Evolutionary conservation across 2,329 filamentous ascomycete genomes (phyloP), one percentile per base, ranked within the genome.

Genomic region (Aspergillus ruber): DNA sequence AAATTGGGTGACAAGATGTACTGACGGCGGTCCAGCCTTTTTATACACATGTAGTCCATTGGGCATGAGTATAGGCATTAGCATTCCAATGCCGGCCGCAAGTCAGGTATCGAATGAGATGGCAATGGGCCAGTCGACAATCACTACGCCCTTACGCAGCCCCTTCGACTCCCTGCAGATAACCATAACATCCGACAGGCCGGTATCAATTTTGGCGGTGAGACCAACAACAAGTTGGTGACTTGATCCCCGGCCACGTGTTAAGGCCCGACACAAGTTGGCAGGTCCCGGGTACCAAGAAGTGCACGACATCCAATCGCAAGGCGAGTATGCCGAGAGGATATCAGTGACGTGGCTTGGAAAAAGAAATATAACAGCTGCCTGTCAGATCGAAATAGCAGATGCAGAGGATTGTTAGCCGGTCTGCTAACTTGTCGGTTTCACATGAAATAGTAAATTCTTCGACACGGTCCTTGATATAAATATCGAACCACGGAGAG

Each of bases 271-370:
- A 15, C 25, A 21, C n/a, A 21, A 42, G 13, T 27, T 27, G 40
- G 23, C 40, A 29, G 23, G 20, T 18, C n/a, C 17, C 17, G 8
- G 12, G 40, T 27, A 13, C 42, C 4, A 6, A 49, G 29, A 10
- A 50, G 52, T 36, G 54, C 49, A 9, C 17, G 32, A 23, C 13
- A 29, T n/a, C 18, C 12, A 43, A 44, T 23, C 18, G 27, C 40
- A 17, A 18, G 40, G 40, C 40, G 15, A n/a, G 3, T n/a, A 42
- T 4, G 23, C 23, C 40, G 21, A 42, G 40, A 21, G 25, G 13
- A 6, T 13, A 18, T 25, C 23, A 17, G 25, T 42, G 40, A 42
- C 23, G 40, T 29, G 25, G 12, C n/a, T n/a, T 42, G 23, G 12
- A 27, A 42, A 25, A 42, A 15, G 17, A 40, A 21, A 40, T 20